Evolutionary conservation across 768 basidiomycete species (phyloP).

Genomic region (Hypholoma sublateritium): DNA sequence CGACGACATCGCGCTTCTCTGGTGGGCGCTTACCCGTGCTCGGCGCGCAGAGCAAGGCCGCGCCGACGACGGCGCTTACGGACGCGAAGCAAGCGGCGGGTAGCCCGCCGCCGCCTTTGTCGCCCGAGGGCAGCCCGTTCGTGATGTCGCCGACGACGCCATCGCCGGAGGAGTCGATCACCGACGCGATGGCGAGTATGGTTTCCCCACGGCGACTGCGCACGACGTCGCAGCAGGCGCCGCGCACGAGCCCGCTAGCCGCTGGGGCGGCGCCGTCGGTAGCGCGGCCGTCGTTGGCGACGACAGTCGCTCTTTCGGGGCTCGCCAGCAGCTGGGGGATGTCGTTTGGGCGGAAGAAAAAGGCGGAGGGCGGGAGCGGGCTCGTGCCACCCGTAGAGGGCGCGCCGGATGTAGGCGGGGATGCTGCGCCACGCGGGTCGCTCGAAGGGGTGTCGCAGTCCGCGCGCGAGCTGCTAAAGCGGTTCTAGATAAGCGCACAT

Average conservation of each 20-base stretch:
- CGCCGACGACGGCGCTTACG: slow-evolving; percentile 66
- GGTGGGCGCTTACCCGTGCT: slow-evolving; percentile 60
- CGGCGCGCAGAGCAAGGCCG: slow-evolving; percentile 55
- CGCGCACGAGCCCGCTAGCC: slow-evolving; percentile 25
- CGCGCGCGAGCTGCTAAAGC: not conserved
- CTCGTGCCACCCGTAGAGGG: slow-evolving; percentile 28
- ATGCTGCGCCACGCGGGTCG: slow-evolving; percentile 8
- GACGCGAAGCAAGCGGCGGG: slow-evolving; percentile 37
- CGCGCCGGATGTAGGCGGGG: slow-evolving; percentile 20
- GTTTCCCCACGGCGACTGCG: slow-evolving; percentile 41
- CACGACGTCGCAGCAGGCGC: slow-evolving; percentile 58
- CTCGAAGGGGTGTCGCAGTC: not conserved
- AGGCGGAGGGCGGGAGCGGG: slow-evolving; percentile 22
- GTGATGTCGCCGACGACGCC: slow-evolving; percentile 37
- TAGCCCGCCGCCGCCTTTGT: slow-evolving; percentile 35
- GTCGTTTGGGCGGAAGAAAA: slow-evolving; percentile 60
- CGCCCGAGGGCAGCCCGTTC: slow-evolving; percentile 36
- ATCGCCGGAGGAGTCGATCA: slow-evolving; percentile 55
- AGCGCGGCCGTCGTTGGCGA: slow-evolving; percentile 10
- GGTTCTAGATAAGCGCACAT: not conserved
- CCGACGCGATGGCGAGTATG: slow-evolving; percentile 57
- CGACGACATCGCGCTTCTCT: slow-evolving; percentile 69
- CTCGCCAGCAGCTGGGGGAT: slow-evolving; percentile 68
- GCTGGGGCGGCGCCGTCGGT: slow-evolving; percentile 39
- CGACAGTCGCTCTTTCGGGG: slow-evolving; percentile 44